phyloP scores from a whole-genome alignment of 192 early-diverging fungal genomes.

The Coemansia sp. region DNA sequence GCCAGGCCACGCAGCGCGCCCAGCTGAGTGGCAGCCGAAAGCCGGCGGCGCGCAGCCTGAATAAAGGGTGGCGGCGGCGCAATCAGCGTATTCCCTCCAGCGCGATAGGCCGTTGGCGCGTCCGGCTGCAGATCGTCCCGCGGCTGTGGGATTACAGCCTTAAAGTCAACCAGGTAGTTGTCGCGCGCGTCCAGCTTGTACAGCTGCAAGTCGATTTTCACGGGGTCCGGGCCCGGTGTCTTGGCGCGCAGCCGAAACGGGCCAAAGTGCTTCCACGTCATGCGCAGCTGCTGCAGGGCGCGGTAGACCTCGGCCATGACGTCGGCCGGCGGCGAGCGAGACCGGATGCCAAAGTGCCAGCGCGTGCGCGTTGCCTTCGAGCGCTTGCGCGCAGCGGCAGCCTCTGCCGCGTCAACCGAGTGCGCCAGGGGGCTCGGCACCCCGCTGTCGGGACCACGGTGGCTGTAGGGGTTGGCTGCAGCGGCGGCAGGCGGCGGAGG shows the following conservation, averaged over 20 bases:
- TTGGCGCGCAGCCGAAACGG: conserved; percentile 78
- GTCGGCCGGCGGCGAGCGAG: conserved; percentile 81
- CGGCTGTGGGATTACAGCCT: conserved; percentile 60
- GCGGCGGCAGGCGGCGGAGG: conserved; percentile 3
- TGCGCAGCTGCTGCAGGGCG: conserved; percentile 80
- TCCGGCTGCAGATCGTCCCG: conserved; percentile 24
- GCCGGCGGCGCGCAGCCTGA: conserved; percentile 38
- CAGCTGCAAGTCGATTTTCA: conserved; percentile 94
- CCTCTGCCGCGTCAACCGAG: conserved; percentile 2
- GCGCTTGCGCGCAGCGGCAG: conserved; percentile 34
- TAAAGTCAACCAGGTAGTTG: conserved; percentile 96
- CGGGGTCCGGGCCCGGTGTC: conserved; percentile 49
- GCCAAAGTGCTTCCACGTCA: conserved; percentile 92
- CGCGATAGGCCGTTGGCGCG: conserved; percentile 17
- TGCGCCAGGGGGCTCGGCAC: conserved; percentile 17
- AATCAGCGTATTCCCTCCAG: conserved; percentile 32
- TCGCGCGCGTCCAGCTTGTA: conserved; percentile 82
- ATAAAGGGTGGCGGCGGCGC: conserved; percentile 38
- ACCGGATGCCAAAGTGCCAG: conserved; percentile 99
- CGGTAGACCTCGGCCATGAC: conserved; percentile 98
- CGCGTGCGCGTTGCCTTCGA: conserved; percentile 61
- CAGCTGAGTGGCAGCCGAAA: conserved; percentile 23
- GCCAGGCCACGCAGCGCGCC: conserved; percentile 13
- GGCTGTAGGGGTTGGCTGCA: conserved; percentile 39
- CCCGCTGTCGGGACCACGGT: conserved; percentile 8